Percentiles rank a stretch among this genome's conserved stretches.
Conservation (phyloP, 805 yeast species). For the Myxozyma geophila region DNA sequence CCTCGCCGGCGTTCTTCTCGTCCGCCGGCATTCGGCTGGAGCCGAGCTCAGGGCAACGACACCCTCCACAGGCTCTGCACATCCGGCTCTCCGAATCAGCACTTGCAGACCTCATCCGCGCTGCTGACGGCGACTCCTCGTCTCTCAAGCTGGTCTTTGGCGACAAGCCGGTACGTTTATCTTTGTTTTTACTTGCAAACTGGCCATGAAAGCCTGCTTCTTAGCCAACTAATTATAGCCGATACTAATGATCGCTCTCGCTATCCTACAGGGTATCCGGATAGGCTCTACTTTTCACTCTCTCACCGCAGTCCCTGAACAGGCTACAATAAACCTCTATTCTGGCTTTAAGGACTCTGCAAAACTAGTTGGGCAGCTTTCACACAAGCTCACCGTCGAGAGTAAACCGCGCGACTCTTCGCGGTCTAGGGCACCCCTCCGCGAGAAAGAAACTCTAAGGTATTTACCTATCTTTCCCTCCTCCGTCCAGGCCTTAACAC, state of each 20-base stretch:
- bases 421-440: constrained; percentile 31
- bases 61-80: constrained; percentile 28
- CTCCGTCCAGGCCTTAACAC: neutral
- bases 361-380: constrained; percentile 34
- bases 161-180: constrained; percentile 21
- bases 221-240: neutral
- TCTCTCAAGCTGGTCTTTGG: constrained; percentile 29
- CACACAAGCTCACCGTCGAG: constrained; percentile 38
- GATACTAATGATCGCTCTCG: neutral
- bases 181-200: neutral
- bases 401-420: constrained; percentile 25
- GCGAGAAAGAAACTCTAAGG: constrained; percentile 26
- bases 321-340: constrained; percentile 20
- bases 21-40: constrained; percentile 17
- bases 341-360: constrained; percentile 5
- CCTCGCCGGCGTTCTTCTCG: constrained; percentile 20
- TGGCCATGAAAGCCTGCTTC: too few species aligned
- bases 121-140: constrained; percentile 21
- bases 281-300: constrained; percentile 22
- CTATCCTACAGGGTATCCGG: constrained; percentile 21
- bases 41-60: neutral
- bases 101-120: constrained; percentile 20
- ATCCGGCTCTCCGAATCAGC: constrained; percentile 26
- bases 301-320: constrained; percentile 19
- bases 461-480: neutral